These are phyloP conservation scores for Zymoseptoria tritici DNA, from an alignment of 2,329 filamentous ascomycete species.

Conservation along the genomic window DNA sequence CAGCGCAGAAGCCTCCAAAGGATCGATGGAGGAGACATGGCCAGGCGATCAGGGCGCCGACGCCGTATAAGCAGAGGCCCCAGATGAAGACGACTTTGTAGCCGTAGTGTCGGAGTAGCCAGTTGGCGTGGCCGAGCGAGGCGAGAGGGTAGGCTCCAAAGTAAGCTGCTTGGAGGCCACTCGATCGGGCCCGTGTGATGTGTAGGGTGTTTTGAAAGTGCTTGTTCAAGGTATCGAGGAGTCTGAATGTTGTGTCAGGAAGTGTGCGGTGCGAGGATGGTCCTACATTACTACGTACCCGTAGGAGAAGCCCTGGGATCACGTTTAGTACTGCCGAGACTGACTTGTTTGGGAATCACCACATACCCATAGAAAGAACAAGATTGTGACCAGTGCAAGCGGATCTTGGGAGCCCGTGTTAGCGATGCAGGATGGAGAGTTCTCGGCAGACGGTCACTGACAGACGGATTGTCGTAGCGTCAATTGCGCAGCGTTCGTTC, in stretches of 20 bases:
- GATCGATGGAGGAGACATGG: conserved; percentile 48
- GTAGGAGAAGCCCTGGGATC: conserved; percentile 44
- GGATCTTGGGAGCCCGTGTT: conserved; percentile 32
- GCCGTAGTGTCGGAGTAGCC: conserved; percentile 43
- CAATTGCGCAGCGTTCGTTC: conserved; percentile 16
- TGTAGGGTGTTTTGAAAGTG: conserved; percentile 40
- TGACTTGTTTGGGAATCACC: background rate
- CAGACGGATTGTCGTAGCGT: conserved; percentile 15
- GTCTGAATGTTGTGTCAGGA: conserved; percentile 7
- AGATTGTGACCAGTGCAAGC: conserved; percentile 56
- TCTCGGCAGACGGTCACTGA: background rate
- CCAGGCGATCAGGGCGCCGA: conserved; percentile 54
- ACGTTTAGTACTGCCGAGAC: background rate
- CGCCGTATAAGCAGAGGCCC: conserved; percentile 48
- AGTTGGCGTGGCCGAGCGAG: conserved; percentile 42
- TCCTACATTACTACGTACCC: conserved; percentile 25
- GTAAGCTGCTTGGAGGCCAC: conserved; percentile 44
- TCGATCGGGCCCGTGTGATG: conserved; percentile 39
- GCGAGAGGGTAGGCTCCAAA: conserved; percentile 46
- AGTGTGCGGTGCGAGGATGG: background rate
- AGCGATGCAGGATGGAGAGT: background rate
- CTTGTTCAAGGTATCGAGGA: conserved; percentile 48
- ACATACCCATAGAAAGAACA: conserved; percentile 57
- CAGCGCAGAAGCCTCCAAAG: conserved; percentile 54
- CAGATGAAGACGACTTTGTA: conserved; percentile 43